A percentile compares a stretch with the other conserved stretches of the same genome.
phyloP scores from a whole-genome alignment of 257 asterid genomes.

The Solanum ossicruentum region DNA sequence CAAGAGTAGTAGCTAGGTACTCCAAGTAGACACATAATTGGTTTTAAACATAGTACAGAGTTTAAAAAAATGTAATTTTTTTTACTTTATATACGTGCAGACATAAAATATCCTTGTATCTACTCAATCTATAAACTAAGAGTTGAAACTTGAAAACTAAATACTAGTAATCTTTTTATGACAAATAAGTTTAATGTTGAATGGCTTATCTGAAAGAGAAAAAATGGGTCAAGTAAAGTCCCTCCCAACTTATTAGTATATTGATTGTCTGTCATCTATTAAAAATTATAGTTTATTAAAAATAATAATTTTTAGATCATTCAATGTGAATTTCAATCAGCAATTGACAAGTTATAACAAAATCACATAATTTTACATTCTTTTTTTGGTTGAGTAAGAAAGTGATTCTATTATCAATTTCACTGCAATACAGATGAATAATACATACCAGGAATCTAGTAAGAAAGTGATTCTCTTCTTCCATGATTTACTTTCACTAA shows the following conservation, averaged over 20 bases:
- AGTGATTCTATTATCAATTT: not conserved
- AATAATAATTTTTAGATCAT: not conserved
- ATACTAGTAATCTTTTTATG: too few relatives aligned
- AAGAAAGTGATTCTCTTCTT: slow-evolving; percentile 18
- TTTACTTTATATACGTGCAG: too few relatives aligned
- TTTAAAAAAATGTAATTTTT: too few relatives aligned
- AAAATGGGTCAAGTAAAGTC: too few relatives aligned
- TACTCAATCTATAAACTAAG: too few relatives aligned
- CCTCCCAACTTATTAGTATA: too few relatives aligned
- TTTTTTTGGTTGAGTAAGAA: not conserved
- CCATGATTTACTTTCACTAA: slow-evolving; percentile 17
- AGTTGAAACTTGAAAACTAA: too few relatives aligned
- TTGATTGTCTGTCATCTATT: not conserved
- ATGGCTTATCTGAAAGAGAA: too few relatives aligned
- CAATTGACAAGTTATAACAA: not conserved
- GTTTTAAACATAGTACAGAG: too few relatives aligned
- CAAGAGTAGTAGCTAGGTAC: slow-evolving; percentile 84
- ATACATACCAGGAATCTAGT: slow-evolving; percentile 61
- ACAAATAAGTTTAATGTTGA: too few relatives aligned
- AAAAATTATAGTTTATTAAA: not conserved
- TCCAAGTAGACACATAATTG: slow-evolving; percentile 68
- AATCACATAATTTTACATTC: not conserved
- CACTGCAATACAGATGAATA: not conserved
- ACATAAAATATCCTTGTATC: too few relatives aligned
- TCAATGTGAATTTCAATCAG: not conserved